Conservation (phyloP, 2,329 filamentous ascomycete species). For the Diaporthe ilicicola region DNA sequence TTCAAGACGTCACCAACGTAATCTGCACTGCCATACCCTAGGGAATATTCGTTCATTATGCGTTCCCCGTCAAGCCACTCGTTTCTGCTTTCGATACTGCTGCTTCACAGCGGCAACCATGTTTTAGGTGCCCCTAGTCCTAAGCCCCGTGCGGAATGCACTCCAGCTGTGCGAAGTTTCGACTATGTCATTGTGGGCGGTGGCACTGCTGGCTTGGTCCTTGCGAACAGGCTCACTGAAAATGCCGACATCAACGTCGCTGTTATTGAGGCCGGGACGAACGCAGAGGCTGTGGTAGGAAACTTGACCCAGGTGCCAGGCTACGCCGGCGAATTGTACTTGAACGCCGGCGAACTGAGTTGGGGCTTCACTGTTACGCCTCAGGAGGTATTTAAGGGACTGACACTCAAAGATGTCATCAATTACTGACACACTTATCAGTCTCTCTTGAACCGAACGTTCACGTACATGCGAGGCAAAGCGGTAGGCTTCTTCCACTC, state of each 20-base stretch:
- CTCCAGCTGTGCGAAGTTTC: not conserved
- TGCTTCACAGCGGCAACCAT: not conserved
- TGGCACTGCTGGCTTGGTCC: conserved; percentile 22
- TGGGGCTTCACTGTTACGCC: conserved; percentile 17
- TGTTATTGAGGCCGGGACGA: conserved; percentile 23
- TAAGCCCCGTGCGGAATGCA: not conserved
- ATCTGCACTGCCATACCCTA: not conserved
- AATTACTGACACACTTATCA: not conserved
- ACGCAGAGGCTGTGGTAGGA: not conserved
- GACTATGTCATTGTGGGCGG: conserved; percentile 30
- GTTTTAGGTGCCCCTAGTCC: not conserved
- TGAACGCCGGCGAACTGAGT: not conserved
- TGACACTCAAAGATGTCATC: not conserved
- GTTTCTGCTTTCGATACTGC: not conserved
- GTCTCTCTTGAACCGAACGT: not conserved
- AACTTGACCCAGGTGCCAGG: conserved; percentile 24
- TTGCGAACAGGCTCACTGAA: conserved; percentile 24
- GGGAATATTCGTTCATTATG: not conserved
- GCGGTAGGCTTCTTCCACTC: not conserved
- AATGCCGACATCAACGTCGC: conserved; percentile 14
- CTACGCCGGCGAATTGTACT: not conserved
- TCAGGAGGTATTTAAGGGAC: not conserved
- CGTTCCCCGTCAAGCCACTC: not conserved
- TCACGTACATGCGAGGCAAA: conserved; percentile 15
- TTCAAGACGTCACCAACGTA: not conserved